Percentiles rank a stretch among this genome's conserved stretches.
Evolutionary conservation across 352 stramenopile genomes (phyloP).

Genomic region (Halophytophthora polymorphica): DNA sequence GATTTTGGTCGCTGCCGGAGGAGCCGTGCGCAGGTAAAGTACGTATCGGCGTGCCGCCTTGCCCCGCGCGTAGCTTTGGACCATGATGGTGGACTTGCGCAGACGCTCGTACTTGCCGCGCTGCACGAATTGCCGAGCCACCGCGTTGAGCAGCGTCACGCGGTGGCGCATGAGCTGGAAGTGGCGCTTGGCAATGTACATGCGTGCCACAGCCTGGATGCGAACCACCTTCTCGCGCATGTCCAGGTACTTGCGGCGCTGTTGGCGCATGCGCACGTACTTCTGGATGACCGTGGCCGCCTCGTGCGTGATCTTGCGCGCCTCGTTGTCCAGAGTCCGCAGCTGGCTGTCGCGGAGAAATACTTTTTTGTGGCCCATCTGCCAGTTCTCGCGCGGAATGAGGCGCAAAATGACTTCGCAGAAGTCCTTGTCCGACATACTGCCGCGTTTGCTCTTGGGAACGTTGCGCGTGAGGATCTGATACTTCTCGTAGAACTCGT

Average conservation of each 20-base stretch:
- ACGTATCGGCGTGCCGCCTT: slow-evolving; percentile 67
- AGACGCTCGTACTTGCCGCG: slow-evolving; percentile 65
- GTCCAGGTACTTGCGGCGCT: slow-evolving; percentile 64
- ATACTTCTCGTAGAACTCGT: slow-evolving; percentile 87
- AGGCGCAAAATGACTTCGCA: slow-evolving; percentile 83
- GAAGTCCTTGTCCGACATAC: slow-evolving; percentile 72
- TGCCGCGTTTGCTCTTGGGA: slow-evolving; percentile 41
- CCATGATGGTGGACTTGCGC: slow-evolving; percentile 60
- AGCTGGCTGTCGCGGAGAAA: slow-evolving; percentile 85
- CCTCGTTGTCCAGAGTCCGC: slow-evolving; percentile 79
- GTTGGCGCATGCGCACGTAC: slow-evolving; percentile 58
- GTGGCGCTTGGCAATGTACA: slow-evolving; percentile 55
- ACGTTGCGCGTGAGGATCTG: slow-evolving; percentile 80
- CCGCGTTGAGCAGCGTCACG: slow-evolving; percentile 66
- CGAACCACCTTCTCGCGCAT: slow-evolving; percentile 57
- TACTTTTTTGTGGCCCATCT: slow-evolving; percentile 87
- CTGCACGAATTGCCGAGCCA: slow-evolving; percentile 71
- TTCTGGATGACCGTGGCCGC: slow-evolving; percentile 79
- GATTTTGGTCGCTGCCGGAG: slow-evolving; percentile 76
- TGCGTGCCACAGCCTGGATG: slow-evolving; percentile 67
- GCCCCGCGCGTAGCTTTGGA: slow-evolving; percentile 70
- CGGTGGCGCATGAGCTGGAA: slow-evolving; percentile 53
- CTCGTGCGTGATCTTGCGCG: slow-evolving; percentile 83
- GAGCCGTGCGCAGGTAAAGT: slow-evolving; percentile 71
- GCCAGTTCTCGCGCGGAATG: slow-evolving; percentile 83